Base-by-base conservation (phyloP, 805 yeast species). In the Wickerhamiella cacticola region DNA sequence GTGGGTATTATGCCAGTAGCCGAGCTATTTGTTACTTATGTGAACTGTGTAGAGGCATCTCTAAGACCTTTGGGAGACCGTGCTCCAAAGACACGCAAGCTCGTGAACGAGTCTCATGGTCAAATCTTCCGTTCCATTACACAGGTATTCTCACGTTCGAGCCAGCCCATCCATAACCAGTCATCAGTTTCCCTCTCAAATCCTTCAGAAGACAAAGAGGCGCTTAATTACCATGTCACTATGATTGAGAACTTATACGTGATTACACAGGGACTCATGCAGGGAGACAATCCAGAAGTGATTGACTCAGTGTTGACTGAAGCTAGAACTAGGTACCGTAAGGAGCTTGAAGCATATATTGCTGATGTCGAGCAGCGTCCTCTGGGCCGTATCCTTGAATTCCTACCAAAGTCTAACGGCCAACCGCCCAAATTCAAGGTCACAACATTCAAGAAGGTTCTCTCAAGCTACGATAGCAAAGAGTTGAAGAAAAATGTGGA, bases 331-430 rank as follows among this genome's bases (percentile, higher is more conserved):
- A 45, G 46, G 16, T 55, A 67, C 40, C 50, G 53, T 56, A 46
- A 63, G 53, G 66, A 73, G 61, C 49, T 66, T 46, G 55, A 56
- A n/a, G 49, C 52, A 1, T 80, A 77, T 60, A 70, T 78, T 10
- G 60, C 59, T n/a, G 56, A 55, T n/a, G 62, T 79, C 13, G 59
- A 78, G 36, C 63, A 67, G 48, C 69, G 78, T 41, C 69, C 77
- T 21, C 69, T 86, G 56, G 89, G 92, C 0, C 81, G 80, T 56
- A 56, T 87, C 44, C 66, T 76, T 13, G 77, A 75, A 23, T 80
- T 83, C 59, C 74, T 86, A 1, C 70, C 71, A 35, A 83, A 79
- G 29, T 75, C 79, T 36, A 63, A 65, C 39, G 68, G 67, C 2
- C 49, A 47, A 1, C 69, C 78, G 1, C 55, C 73, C 71, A 60